Evolutionary conservation across 169 alveolate species (phyloP).

Genomic region (Babesia sp.): DNA sequence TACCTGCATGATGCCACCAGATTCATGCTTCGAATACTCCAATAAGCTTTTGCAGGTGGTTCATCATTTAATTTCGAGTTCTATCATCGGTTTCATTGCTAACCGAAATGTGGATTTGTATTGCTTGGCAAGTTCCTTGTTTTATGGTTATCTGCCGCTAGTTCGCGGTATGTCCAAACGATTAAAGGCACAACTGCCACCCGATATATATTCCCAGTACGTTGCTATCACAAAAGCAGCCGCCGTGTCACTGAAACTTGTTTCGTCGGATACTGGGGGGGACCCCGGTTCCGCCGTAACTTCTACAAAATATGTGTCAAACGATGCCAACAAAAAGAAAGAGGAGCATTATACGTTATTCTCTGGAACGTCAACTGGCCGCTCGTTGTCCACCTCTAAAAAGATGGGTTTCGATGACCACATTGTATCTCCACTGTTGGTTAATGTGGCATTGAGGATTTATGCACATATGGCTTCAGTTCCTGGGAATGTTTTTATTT

Average conservation of each 20-base stretch:
- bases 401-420: slow-evolving; percentile 55
- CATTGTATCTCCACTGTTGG: slow-evolving; percentile 50
- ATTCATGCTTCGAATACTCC: slow-evolving; percentile 33
- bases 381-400: slow-evolving; percentile 20
- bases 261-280: background rate
- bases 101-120: slow-evolving; percentile 30
- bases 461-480: slow-evolving; percentile 3
- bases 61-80: slow-evolving; percentile 22
- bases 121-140: slow-evolving; percentile 4
- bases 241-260: slow-evolving; percentile 1
- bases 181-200: slow-evolving; percentile 14
- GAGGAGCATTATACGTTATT: slow-evolving; percentile 32
- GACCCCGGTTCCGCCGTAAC: background rate
- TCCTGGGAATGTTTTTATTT: background rate
- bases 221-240: background rate
- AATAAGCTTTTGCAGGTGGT: slow-evolving; percentile 25
- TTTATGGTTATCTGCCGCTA: slow-evolving; percentile 6
- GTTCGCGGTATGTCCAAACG: slow-evolving; percentile 18
- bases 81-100: slow-evolving; percentile 27
- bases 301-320: background rate
- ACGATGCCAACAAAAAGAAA: background rate
- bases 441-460: slow-evolving; percentile 41
- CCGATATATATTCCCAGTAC: slow-evolving; percentile 4
- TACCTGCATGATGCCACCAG: slow-evolving; percentile 14
- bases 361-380: slow-evolving; percentile 58